Percentiles rank a stretch among this genome's conserved stretches.
These are phyloP conservation scores for Penicillium nordicum DNA, from an alignment of 2,329 filamentous ascomycete genomes.

Conservation along the genomic window DNA sequence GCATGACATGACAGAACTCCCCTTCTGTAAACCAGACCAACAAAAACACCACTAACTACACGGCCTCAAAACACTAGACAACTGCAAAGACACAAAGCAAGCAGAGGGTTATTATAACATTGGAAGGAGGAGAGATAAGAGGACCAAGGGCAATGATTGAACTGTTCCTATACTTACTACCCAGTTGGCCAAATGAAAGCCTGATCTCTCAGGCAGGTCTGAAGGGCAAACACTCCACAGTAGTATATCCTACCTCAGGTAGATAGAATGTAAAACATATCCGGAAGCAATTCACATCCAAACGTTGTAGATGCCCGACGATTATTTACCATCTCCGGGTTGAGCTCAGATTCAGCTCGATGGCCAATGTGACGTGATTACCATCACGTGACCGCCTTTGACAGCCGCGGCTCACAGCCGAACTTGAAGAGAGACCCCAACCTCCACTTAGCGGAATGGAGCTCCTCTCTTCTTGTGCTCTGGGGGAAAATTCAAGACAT, in stretches of 20 bases:
- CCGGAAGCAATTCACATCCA: not conserved
- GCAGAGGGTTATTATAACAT: no score
- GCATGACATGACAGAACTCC: no score
- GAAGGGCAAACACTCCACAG: not conserved
- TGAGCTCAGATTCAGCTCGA: not conserved
- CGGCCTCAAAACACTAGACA: not conserved
- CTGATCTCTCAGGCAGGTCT: not conserved
- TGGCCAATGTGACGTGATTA: conserved; percentile 6
- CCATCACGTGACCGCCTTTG: conserved; percentile 1
- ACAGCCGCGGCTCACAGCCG: conserved; percentile 24
- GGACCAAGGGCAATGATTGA: not conserved
- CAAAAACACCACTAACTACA: not conserved
- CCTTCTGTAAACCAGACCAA: not conserved
- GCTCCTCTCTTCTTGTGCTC: not conserved
- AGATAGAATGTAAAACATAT: not conserved
- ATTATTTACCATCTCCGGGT: not conserved
- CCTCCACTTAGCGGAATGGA: not conserved
- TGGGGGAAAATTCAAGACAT: not conserved
- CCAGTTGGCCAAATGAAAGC: not conserved
- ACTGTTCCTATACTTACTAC: not conserved
- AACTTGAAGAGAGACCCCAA: conserved; percentile 6
- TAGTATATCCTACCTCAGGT: not conserved
- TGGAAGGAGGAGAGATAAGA: not conserved
- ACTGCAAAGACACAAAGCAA: not conserved
- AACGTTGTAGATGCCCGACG: not conserved